Evolutionary conservation across 495 filamentous ascomycete genomes (phyloP), one percentile per base, ranked within the genome.

Genomic region (Neurospora intermedia): DNA sequence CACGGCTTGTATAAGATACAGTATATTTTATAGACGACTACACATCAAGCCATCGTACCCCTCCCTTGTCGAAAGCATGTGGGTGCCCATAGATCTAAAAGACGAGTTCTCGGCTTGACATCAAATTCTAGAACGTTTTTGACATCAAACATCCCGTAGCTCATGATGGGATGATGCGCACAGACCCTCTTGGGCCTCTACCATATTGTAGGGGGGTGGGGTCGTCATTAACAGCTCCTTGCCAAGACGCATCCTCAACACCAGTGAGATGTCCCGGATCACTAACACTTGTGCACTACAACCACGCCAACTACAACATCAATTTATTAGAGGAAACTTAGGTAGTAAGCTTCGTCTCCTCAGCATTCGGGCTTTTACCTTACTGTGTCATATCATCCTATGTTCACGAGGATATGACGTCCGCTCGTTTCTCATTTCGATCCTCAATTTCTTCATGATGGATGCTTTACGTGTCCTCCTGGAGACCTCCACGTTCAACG

Each of bases 1-100:
- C n/a, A 54, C 69, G 74, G 59, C 42, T 62, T 79, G 77, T 78
- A 79, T 23, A 75, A 76, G 70, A 77, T 46, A 71, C 41, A 70
- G 35, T 62, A 66, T 71, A 45, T 41, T 43, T 41, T 43, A 74
- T 78, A 77, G 76, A 79, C 72, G 73, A 48, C 43, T 23, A 62
- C 62, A 40, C 70, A 71, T 71, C 42, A 69, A 43, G 59, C 27
- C 42, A 42, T 48, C 23, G 8, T 6, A 20, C 9, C 46, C 18
- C 39, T 18, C 8, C 8, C 43, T 62, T 8, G 23, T 62, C 23
- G 0, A 18, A 6, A 62, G 54, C 35, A 62, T 3, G 54, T 62
- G 13, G 54, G 1, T 35, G 54, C 6, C 0, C 13, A 62, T 15
- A 31, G 7, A 27, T 35, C 6, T 66, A 13, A 38, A 31, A 18